Percentiles rank a stretch among this genome's conserved stretches.
Evolutionary conservation across 805 yeast genomes (phyloP).

Genomic region (Myxozyma nipponensis): DNA sequence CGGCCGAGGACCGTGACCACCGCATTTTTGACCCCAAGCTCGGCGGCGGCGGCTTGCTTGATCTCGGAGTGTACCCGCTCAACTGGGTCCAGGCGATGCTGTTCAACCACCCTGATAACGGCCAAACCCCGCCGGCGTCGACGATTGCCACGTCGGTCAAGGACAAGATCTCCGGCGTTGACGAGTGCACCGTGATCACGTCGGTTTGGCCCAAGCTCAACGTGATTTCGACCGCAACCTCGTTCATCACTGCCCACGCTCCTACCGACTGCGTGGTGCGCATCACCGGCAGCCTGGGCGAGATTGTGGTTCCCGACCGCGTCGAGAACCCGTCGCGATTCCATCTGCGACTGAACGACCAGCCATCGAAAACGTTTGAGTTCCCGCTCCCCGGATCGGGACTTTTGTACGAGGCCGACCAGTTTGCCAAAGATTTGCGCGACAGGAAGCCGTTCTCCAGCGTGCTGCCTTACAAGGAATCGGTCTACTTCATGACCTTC

Average conservation of each 20-base stretch:
- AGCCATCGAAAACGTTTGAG: neutral
- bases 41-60: constrained; percentile 58
- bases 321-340: neutral
- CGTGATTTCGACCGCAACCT: neutral
- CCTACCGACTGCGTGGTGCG: neutral
- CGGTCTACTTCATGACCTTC: neutral
- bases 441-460: neutral
- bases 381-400: neutral
- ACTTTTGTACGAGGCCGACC: neutral
- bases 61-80: constrained; percentile 52
- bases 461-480: neutral
- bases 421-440: neutral
- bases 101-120: constrained; percentile 17
- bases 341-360: neutral
- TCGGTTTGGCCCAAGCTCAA: neutral
- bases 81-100: constrained; percentile 38
- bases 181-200: constrained; percentile 39
- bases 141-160: neutral
- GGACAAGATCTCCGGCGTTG: neutral
- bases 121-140: constrained; percentile 7
- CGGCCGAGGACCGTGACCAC: neutral
- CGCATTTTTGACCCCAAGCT: constrained; percentile 45
- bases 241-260: neutral
- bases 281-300: neutral
- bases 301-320: neutral